These are phyloP conservation scores for Canavalia ensiformis DNA, from an alignment of 306 rosid genomes.

Conservation along the genomic window DNA sequence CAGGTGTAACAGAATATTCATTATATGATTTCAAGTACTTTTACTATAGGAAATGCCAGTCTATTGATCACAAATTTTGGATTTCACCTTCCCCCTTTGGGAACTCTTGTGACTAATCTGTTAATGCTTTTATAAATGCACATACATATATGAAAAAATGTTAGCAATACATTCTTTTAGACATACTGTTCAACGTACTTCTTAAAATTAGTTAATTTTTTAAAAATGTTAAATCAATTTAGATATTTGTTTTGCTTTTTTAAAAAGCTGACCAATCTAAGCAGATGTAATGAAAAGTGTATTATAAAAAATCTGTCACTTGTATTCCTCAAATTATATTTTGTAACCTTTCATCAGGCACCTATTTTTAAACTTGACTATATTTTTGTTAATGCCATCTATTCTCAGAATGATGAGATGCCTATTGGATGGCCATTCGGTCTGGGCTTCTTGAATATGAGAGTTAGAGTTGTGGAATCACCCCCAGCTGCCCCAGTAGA, in stretches of 20 bases:
- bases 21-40: background rate
- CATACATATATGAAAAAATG: background rate
- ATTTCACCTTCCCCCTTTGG: background rate
- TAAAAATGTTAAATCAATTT: too few relatives aligned
- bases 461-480: constrained; percentile 65
- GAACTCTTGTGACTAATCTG: background rate
- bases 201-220: too few relatives aligned
- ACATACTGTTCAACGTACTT: too few relatives aligned
- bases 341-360: background rate
- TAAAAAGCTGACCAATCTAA: too few relatives aligned
- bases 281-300: too few relatives aligned
- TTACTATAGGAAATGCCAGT: background rate
- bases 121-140: background rate
- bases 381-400: constrained; percentile 11
- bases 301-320: too few relatives aligned
- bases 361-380: background rate
- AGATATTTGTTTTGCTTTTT: too few relatives aligned
- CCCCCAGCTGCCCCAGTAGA: constrained; percentile 47
- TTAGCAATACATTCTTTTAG: too few relatives aligned
- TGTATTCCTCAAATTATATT: background rate
- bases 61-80: background rate
- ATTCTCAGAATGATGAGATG: constrained; percentile 64
- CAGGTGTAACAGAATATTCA: background rate
- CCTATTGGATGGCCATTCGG: constrained; percentile 92
- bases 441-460: constrained; percentile 64